Evolutionary conservation across 257 asterid genomes (phyloP), one percentile per base, ranked within the genome.

Genomic region (Solanum chaucha): DNA sequence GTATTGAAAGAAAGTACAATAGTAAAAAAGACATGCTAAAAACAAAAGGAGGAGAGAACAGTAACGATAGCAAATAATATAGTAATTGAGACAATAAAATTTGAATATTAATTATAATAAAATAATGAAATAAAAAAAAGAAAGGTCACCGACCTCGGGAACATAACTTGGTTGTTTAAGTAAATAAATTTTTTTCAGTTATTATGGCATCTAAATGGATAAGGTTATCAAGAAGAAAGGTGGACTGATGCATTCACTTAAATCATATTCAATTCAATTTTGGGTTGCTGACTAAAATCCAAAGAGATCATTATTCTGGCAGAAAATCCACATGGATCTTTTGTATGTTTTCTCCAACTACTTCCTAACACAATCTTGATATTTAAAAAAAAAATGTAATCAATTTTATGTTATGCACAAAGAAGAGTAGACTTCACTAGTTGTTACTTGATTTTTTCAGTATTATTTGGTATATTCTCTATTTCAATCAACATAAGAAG

Each of bases 161-260:
- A 71, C 5, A 38, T 70, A 48, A 77, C 38, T 48, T 12, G 83
- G 44, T 46, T 26, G 72, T 86, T 86, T 71, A 19, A 28, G 30
- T 85, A 61, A 84, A 85, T 71, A 6, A 13, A 4, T 48, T 41
- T 10, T 26, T 32, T 85, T 3, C 30, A 32, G 87, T 77, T 71
- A 6, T 34, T 86, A 26, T 71, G 87, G 84, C 71, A 48, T 48
- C 84, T 55, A 46, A 77, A 46, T 86, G 87, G 87, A 72, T 86
- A 72, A 46, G 87, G 84, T 59, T 46, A 46, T 67, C 87, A 85
- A 64, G 30, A 46, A 67, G 59, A 80, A 46, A 80, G 40, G 8
- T 46, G 84, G 85, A 48, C 28, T 9, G 41, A 80, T 80, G 5
- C 67, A 80, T 80, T 80, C 85, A 80, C 15, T 80, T 9, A 22